A percentile compares a stretch with the other conserved stretches of the same genome.
phyloP scores from a whole-genome alignment of 2,329 filamentous ascomycete species.

The Ophiostoma sp. region DNA sequence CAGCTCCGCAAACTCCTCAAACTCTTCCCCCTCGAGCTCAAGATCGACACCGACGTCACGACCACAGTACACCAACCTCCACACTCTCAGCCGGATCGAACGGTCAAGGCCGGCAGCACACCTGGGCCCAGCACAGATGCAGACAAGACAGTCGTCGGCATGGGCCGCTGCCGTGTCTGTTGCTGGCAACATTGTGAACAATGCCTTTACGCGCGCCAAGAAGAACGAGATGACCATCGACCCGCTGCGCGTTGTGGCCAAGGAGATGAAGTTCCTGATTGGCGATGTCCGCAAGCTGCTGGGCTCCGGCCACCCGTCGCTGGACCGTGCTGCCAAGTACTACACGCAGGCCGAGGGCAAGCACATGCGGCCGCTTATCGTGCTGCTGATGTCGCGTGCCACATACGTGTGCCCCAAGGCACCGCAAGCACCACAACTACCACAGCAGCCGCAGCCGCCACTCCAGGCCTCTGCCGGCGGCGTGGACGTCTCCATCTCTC shows the following conservation, averaged over 20 bases:
- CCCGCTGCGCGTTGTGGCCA: constrained; percentile 81
- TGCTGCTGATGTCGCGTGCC: constrained; percentile 92
- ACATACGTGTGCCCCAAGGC: constrained; percentile 70
- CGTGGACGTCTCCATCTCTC: constrained; percentile 53
- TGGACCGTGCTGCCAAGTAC: constrained; percentile 95
- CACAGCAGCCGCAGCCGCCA: constrained; percentile 32
- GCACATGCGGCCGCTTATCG: constrained; percentile 88
- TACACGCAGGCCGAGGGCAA: constrained; percentile 96
- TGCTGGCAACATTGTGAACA: constrained; percentile 64
- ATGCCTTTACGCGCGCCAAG: constrained; percentile 56
- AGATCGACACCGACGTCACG: neutral
- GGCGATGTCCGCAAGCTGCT: constrained; percentile 91
- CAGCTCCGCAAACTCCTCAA: neutral
- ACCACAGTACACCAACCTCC: neutral
- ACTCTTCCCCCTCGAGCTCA: neutral
- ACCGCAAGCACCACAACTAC: constrained; percentile 25
- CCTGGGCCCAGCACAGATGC: neutral
- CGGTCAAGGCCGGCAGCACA: constrained; percentile 12
- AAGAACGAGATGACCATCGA: constrained; percentile 71
- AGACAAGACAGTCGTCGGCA: constrained; percentile 46
- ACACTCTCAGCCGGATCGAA: neutral
- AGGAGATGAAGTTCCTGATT: constrained; percentile 93
- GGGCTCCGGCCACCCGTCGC: constrained; percentile 86
- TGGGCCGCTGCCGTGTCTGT: constrained; percentile 70
- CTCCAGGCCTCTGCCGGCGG: constrained; percentile 38